Conservation (phyloP, 768 basidiomycete genomes). For the Panaeolus papilionaceus region DNA sequence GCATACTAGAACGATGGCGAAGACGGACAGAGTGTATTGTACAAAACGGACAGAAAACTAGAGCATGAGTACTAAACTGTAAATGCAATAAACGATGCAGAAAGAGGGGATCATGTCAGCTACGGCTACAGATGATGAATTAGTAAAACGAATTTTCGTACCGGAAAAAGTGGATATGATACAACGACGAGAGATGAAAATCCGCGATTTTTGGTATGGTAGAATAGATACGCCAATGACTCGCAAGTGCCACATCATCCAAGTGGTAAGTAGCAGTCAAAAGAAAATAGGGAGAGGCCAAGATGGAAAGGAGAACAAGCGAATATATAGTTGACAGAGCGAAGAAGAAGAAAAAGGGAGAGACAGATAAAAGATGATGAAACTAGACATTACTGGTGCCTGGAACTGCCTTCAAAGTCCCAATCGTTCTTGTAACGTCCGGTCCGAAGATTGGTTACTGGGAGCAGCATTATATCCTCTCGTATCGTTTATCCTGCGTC, state of each 20-base stretch:
- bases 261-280: constrained; percentile 21
- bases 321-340: constrained; percentile 15
- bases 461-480: constrained; percentile 31
- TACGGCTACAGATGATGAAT: constrained; percentile 32
- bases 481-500: constrained; percentile 8
- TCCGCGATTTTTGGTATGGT: constrained; percentile 21
- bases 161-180: constrained; percentile 33
- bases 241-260: constrained; percentile 22
- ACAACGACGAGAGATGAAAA: constrained; percentile 16
- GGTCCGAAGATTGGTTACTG: constrained; percentile 47
- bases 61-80: constrained; percentile 17
- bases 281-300: constrained; percentile 21
- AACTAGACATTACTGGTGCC: constrained; percentile 12
- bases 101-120: constrained; percentile 21
- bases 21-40: constrained; percentile 4
- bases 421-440: constrained; percentile 88
- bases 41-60: constrained; percentile 3
- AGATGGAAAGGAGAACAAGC: constrained; percentile 16
- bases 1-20: constrained; percentile 12
- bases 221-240: constrained; percentile 25
- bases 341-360: constrained; percentile 19
- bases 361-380: constrained; percentile 17
- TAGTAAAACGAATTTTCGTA: constrained; percentile 28
- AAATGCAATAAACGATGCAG: constrained; percentile 14
- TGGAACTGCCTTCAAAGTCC: constrained; percentile 56